phyloP scores from a whole-genome alignment of 2,329 filamentous ascomycete genomes.

The Escovopsis sp. region DNA sequence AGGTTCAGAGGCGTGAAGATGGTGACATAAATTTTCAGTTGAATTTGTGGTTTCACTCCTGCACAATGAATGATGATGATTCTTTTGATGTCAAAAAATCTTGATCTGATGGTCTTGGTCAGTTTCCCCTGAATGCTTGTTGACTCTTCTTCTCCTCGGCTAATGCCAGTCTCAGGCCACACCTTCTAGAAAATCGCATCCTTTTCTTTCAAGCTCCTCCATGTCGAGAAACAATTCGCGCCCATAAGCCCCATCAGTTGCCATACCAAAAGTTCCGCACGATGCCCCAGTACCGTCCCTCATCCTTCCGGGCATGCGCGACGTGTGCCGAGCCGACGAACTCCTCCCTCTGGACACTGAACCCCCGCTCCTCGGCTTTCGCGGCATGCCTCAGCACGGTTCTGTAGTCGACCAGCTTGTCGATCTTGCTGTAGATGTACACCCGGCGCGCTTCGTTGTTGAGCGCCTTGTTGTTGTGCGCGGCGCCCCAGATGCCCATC shows the following conservation, averaged over 20 bases:
- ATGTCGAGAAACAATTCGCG: too few species aligned
- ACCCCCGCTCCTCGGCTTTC: conserved; percentile 6
- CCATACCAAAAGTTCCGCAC: conserved; percentile 1
- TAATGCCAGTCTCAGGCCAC: too few species aligned
- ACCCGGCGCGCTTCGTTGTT: conserved; percentile 5
- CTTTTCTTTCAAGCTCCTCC: too few species aligned
- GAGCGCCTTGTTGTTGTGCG: conserved; percentile 5
- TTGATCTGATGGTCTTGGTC: too few species aligned
- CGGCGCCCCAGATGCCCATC: conserved; percentile 2
- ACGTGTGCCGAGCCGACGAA: conserved; percentile 7
- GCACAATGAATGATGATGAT: too few species aligned
- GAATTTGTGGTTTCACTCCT: too few species aligned
- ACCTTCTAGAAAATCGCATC: too few species aligned
- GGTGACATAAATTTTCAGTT: too few species aligned
- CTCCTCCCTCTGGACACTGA: conserved; percentile 6
- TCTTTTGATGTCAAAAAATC: too few species aligned
- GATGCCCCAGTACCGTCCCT: conserved; percentile 8
- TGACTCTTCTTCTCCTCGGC: too few species aligned
- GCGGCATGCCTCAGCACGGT: conserved; percentile 7
- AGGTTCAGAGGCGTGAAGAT: too few species aligned
- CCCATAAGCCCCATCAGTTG: background rate
- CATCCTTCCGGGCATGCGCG: conserved; percentile 7
- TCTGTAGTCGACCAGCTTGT: conserved; percentile 3
- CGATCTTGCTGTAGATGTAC: conserved; percentile 8
- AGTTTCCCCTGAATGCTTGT: too few species aligned